These are phyloP conservation scores for Magnusiomyces fungicola DNA, from an alignment of 1,139 yeast genomes.

Conservation along the genomic window DNA sequence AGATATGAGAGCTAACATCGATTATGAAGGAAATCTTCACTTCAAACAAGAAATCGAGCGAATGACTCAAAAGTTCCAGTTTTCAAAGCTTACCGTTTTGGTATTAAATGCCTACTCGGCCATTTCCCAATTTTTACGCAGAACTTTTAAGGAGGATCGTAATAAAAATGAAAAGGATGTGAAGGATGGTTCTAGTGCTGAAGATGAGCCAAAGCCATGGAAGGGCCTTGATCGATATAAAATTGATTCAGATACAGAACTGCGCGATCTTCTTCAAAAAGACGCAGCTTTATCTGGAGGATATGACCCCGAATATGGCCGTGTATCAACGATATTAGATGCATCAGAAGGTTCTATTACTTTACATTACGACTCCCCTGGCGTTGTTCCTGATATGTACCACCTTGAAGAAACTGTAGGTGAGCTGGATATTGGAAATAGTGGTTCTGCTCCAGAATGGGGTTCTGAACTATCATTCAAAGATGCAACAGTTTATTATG, in stretches of 20 bases:
- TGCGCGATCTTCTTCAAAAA: not conserved
- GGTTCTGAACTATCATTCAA: slow-evolving; percentile 56
- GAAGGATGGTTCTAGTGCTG: slow-evolving; percentile 1
- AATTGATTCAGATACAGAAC: slow-evolving; percentile 9
- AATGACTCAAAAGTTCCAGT: slow-evolving; percentile 7
- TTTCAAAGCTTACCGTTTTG: slow-evolving; percentile 2
- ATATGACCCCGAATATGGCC: slow-evolving; percentile 58
- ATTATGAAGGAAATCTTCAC: slow-evolving; percentile 33
- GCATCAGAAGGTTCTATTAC: slow-evolving; percentile 47
- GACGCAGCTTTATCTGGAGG: not conserved
- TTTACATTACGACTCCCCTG: slow-evolving; percentile 68
- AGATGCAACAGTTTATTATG: slow-evolving; percentile 69
- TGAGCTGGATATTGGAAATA: slow-evolving; percentile 48
- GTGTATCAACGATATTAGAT: slow-evolving; percentile 65
- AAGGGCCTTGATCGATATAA: slow-evolving; percentile 38
- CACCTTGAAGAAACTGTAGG: slow-evolving; percentile 12
- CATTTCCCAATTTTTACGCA: not conserved
- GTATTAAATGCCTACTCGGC: not conserved
- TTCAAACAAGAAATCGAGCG: slow-evolving; percentile 2
- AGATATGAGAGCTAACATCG: slow-evolving; percentile 62
- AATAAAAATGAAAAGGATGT: not conserved
- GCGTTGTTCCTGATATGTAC: slow-evolving; percentile 41
- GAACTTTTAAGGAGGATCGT: not conserved
- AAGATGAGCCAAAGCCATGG: slow-evolving; percentile 21
- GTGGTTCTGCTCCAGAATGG: slow-evolving; percentile 51